Base-by-base conservation (phyloP, 495 filamentous ascomycete genomes). In the Daldinia loculata region DNA sequence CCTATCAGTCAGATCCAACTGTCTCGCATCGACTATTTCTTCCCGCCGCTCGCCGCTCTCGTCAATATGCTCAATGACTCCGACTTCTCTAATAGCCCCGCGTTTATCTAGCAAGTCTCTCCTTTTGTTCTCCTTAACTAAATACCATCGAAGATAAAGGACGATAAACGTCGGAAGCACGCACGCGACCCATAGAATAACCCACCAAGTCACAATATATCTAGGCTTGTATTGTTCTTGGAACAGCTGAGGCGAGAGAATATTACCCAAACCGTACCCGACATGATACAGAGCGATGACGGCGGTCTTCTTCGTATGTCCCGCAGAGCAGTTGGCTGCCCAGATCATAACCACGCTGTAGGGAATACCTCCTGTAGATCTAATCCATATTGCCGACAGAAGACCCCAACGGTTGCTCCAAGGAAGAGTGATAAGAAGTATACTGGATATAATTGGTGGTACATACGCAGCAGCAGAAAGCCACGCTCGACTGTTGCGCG, bases 281-380 rank as follows among this genome's bases (percentile, higher is more conserved):
- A 82, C 75, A 30, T 81, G 78, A 45, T 81, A 81, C 15, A 82
- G 65, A 1, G 81, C 82, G 0, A 82, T 83, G 41, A 85, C 76
- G 0, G 83, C 80, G 63, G 83, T 83, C 69, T 81, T 82, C 69
- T 82, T 82, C 1, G 80, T 81, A 62, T 79, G 77, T 17, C 79
- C 80, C 9, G 79, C 80, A 6, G 77, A 79, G 48, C 73, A 74
- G 75, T 71, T 71, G n/a, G 71, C 67, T 22, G 71, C 71, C 71
- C 67, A 71, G 7, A 80, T 78, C 80, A 83, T 81, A 14, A 82
- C 80, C 22, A 82, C 75, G 0, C 75, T 77, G 62, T 82, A 82
- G 1, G 79, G 76, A 14, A 82, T 80, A 7, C 80, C 79, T 12
- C 62, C 71, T 14, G 80, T 79, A 12, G 76, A 77, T 41, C 78